Evolutionary conservation across 2,329 filamentous ascomycete species (phyloP), one percentile per base, ranked within the genome.

Genomic region (Biscogniauxia mediterranea): DNA sequence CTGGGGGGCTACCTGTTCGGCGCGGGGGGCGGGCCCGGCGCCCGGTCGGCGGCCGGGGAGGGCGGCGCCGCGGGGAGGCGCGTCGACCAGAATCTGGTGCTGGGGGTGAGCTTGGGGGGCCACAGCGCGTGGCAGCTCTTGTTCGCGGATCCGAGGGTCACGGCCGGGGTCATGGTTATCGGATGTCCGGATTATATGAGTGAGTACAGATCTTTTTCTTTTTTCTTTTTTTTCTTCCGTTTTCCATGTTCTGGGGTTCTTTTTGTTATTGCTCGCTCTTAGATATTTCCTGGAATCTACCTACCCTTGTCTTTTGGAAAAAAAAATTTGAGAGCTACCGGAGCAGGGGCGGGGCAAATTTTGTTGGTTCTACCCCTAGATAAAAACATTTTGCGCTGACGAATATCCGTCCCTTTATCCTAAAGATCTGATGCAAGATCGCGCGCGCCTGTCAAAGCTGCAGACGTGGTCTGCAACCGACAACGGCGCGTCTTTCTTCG

Each of bases 101-200:
- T 96, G 49, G 95, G 95, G 0, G 86, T 96, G 61, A 94, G 90
- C 23, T 79, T 98, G 0, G 95, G 95, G 5, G 95, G 92, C 0
- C 95, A 98, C 74, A 87, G 90, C 13, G 88, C 89, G 1, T 98
- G 94, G 93, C 90, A 96, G 72, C 83, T 87, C 26, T 77, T 97
- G 61, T 84, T 97, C 53, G 84, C 86, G 46, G 93, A 98, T 62
- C 85, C 88, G 19, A 84, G 93, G 65, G 84, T 98, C 59, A 88
- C 83, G n/a, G 88, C 90, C 0, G 93, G 85, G 0, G 87, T 96
- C 7, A 82, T 91, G 2, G 83, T 97, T 23, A 91, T 98, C 57
- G 95, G 94, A 1, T 97, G 93, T 75, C 92, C 93, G 0, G 94
- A 99, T 76, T 97, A 91, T 70, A 85, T 88, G 65, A 81, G 90